Evolutionary conservation across 352 stramenopile genomes (phyloP), one percentile per base, ranked within the genome.

Genomic region (Phytophthora palmivora): DNA sequence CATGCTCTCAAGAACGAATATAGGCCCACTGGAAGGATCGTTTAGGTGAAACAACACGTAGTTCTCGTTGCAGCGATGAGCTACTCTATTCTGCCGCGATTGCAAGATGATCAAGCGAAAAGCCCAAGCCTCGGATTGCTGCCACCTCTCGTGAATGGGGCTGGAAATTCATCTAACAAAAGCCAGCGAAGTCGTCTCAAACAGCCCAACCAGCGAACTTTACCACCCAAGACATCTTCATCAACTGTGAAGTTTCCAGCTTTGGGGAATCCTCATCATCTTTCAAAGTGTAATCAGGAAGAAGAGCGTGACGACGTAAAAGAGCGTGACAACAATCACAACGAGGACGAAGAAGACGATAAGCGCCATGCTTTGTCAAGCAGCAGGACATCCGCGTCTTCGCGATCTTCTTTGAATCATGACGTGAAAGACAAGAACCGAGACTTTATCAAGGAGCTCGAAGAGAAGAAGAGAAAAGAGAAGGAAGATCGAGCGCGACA

Each of bases 381-480:
- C 30, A 70, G 55, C 28, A 52, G 47, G 19, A 55, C 58, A 10
- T 53, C 53, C 6, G 42, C 24, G 2, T 70, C 59, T 15, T 70
- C 67, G 24, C 50, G 48, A 15, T 65, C 62, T 18, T 67, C 63
- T 3, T 53, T 65, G 33, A 19, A 44, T 1, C 18, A 52, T 4
- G 6, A 43, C 14, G 18, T 21, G 0, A 48, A 58, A 8, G 77
- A 84, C 58, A 91, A 91, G 67, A 80, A 88, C 43, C 79, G 76
- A 18, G 76, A 86, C 18, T 90, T 80, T 34, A 89, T 91, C 46
- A 84, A 83, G 19, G 80, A 82, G 12, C 57, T 93, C 6, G 84
- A 91, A 66, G 80, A 90, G 28, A 87, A 90, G 47, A 91, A 90
- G 64, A 58, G 72, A 2, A 78, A 79, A n/a, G 75, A 89, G 54